Conservation (phyloP, 2,329 filamentous ascomycete species). For the Aschersonia sp. region DNA sequence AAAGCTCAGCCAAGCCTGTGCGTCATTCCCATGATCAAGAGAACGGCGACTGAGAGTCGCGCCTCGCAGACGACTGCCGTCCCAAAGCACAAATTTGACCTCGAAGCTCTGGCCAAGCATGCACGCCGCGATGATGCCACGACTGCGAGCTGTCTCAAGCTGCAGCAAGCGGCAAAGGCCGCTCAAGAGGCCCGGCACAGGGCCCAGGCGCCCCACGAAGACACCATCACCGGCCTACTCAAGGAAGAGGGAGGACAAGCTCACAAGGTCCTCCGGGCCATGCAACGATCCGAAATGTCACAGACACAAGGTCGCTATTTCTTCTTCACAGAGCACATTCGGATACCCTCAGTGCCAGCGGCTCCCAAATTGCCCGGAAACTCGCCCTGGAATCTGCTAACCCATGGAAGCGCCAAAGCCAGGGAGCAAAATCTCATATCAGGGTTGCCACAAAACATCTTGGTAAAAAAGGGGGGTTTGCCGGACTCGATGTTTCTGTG, state of each 20-base stretch:
- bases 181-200: background rate
- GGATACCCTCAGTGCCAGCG: constrained; percentile 10
- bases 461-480: constrained; percentile 20
- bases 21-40: constrained; percentile 32
- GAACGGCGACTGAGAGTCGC: constrained; percentile 23
- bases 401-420: constrained; percentile 24
- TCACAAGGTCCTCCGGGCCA: constrained; percentile 29
- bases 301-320: constrained; percentile 25
- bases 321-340: constrained; percentile 30
- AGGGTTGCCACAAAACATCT: constrained; percentile 43
- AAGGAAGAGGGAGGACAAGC: constrained; percentile 25
- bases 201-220: background rate
- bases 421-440: constrained; percentile 47
- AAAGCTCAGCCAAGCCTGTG: constrained; percentile 9
- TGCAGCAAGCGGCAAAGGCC: constrained; percentile 10
- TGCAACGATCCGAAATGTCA: constrained; percentile 32
- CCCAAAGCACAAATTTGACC: constrained; percentile 46
- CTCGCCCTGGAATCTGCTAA: constrained; percentile 32
- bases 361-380: constrained; percentile 16
- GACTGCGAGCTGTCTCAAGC: constrained; percentile 37
- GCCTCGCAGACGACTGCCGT: constrained; percentile 35
- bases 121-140: constrained; percentile 43
- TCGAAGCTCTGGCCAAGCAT: constrained; percentile 47
- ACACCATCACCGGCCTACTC: constrained; percentile 15
- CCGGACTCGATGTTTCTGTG: constrained; percentile 54